phyloP scores from a whole-genome alignment of 2,329 filamentous ascomycete genomes.

The Neopestalotiopsis sp. region DNA sequence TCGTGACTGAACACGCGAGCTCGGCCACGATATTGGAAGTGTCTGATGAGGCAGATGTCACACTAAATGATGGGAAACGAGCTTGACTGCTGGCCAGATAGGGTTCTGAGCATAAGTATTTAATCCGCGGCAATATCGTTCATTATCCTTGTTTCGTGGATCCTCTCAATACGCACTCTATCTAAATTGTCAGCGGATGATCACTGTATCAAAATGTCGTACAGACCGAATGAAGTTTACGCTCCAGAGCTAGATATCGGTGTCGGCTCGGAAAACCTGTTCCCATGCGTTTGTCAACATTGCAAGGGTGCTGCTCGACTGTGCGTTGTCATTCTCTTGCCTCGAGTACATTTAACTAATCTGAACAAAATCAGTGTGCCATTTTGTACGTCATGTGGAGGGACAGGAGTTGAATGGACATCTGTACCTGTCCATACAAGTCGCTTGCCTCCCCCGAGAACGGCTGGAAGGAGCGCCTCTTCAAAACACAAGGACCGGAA shows the following conservation, averaged over 20 bases:
- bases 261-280: not conserved
- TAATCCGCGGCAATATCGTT: not conserved
- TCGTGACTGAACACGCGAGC: not conserved
- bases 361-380: not conserved
- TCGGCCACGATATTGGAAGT: not conserved
- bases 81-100: not conserved
- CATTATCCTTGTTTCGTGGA: too few relatives aligned
- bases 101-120: not conserved
- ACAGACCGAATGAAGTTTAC: not conserved
- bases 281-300: not conserved
- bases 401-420: not conserved
- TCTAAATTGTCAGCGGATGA: too few relatives aligned
- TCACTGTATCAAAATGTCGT: not conserved
- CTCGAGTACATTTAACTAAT: not conserved
- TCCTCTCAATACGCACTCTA: too few relatives aligned
- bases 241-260: not conserved
- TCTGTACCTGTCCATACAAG: not conserved
- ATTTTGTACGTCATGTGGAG: not conserved
- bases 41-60: not conserved
- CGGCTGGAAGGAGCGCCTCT: not conserved
- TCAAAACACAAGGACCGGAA: conserved; percentile 3
- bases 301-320: not conserved
- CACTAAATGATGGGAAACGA: not conserved
- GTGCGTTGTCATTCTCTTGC: not conserved
- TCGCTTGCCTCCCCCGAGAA: not conserved